Evolutionary conservation across 1,139 yeast species (phyloP).

Genomic region (Taphrina communis): DNA sequence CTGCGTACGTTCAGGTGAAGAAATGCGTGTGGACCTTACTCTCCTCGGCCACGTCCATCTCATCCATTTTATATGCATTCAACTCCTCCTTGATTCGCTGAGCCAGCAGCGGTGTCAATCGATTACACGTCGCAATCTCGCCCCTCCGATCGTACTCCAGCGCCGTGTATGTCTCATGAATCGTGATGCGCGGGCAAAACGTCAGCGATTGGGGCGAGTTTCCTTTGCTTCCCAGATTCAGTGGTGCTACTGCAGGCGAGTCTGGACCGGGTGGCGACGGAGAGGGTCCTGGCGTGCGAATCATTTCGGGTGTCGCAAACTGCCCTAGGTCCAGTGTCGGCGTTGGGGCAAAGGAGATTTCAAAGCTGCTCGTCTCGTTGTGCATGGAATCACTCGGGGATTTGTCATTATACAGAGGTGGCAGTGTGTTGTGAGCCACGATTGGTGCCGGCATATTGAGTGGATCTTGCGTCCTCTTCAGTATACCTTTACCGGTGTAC

Average conservation of each 20-base stretch:
- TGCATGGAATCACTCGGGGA: background rate
- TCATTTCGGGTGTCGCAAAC: constrained; percentile 2
- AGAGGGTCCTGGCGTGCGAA: background rate
- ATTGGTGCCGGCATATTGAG: background rate
- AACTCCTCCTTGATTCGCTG: constrained; percentile 86
- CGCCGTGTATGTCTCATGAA: constrained; percentile 84
- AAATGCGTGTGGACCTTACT: constrained; percentile 34
- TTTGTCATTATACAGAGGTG: background rate
- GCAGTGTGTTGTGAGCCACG: constrained; percentile 6
- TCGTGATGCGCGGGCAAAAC: constrained; percentile 80
- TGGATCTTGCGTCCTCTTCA: constrained; percentile 17
- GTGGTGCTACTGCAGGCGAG: constrained; percentile 8
- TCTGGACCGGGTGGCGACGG: constrained; percentile 21
- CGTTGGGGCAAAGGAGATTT: constrained; percentile 16
- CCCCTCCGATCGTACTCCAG: constrained; percentile 93
- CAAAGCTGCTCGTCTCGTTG: background rate
- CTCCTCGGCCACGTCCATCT: constrained; percentile 69
- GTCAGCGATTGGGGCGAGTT: constrained; percentile 52
- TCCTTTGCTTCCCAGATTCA: background rate
- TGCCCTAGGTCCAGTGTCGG: constrained; percentile 21
- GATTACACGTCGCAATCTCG: constrained; percentile 90
- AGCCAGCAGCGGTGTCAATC: constrained; percentile 84
- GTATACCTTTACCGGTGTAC: constrained; percentile 20
- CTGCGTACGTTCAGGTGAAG: constrained; percentile 7
- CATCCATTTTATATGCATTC: constrained; percentile 69